Base-by-base conservation (phyloP, 1,284 basidiomycete species). In the Ganoderma boninense region DNA sequence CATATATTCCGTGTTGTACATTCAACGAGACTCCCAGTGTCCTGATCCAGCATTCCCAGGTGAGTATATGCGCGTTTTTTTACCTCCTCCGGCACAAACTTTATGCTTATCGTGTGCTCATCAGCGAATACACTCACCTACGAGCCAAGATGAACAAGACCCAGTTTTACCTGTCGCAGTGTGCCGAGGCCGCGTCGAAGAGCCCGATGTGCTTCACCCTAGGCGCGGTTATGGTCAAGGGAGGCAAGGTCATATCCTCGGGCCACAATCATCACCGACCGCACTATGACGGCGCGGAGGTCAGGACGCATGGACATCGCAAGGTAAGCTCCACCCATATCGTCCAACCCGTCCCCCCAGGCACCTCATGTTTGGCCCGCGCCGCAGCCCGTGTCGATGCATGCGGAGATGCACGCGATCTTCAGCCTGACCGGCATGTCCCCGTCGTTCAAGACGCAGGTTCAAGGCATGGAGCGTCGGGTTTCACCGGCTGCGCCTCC, bases 401-500 rank as follows among this genome's bases (percentile, higher is more conserved):
- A 90, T 73, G 88, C 88, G 2, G 87, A 89, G 80, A 89, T 89
- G 88, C 86, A 89, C 73, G 85, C 84, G 18, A 89, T 88, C 72
- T 87, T 85, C 78, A 87, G 79, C 73, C 72, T 85, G 66, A 87
- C 86, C 67, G 86, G 87, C 82, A 83, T 83, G 84, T 84, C 84
- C 64, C 87, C 86, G 64, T 84, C 85, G 70, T 86, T 85, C 82
- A 87, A 86, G 84, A 84, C 81, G 80, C 87, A 87, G 80, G 82
- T 86, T 85, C 82, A 85, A 84, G 81, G 81, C 75, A 69, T 80
- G 77, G 76, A 80, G 70, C 76, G 78, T 74, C 78, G 80, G 67
- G 75, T 79, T 78, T 71, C 77, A 78, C 77, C 76, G 68, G 68
- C 74, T 42, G 73, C 74, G 76, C 77, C 73, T 75, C 71, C 71